Conservation (phyloP, 1,284 basidiomycete species). For the Trichosporon sp. region DNA sequence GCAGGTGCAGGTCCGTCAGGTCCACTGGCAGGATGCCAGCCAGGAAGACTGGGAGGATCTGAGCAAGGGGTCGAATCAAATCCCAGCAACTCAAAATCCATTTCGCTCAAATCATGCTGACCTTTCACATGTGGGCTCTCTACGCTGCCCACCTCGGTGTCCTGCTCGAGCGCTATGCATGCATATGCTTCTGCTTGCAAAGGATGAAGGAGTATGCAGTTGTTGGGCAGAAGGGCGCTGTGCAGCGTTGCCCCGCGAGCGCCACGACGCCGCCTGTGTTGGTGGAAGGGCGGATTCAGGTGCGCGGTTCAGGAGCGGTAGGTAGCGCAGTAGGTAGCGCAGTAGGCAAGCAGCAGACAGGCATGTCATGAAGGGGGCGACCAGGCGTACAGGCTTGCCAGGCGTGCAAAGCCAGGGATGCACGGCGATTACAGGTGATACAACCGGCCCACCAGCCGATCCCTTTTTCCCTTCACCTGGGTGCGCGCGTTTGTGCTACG, state of each 20-base stretch:
- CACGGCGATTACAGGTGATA: background rate
- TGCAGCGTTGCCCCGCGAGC: too few species aligned
- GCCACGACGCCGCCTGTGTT: background rate
- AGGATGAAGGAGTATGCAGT: too few species aligned
- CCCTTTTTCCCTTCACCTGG: background rate
- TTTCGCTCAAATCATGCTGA: background rate
- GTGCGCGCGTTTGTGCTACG: too few species aligned
- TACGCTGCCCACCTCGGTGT: background rate
- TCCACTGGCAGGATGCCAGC: too few species aligned
- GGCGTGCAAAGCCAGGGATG: background rate
- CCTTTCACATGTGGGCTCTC: background rate
- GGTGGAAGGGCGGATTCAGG: background rate
- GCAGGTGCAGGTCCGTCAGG: too few species aligned
- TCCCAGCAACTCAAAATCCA: constrained; percentile 1
- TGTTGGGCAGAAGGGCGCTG: too few species aligned
- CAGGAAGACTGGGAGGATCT: background rate
- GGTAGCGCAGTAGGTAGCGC: too few species aligned
- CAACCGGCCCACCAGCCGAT: constrained; percentile 1
- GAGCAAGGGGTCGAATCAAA: constrained; percentile 12
- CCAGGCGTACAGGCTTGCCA: too few species aligned
- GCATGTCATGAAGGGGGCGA: background rate
- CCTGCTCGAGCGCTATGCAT: background rate
- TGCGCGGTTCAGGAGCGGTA: background rate
- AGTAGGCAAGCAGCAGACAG: background rate
- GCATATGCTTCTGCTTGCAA: background rate